phyloP scores from a whole-genome alignment of 2,329 filamentous ascomycete species.

The Ophiostoma himal-ulmi region DNA sequence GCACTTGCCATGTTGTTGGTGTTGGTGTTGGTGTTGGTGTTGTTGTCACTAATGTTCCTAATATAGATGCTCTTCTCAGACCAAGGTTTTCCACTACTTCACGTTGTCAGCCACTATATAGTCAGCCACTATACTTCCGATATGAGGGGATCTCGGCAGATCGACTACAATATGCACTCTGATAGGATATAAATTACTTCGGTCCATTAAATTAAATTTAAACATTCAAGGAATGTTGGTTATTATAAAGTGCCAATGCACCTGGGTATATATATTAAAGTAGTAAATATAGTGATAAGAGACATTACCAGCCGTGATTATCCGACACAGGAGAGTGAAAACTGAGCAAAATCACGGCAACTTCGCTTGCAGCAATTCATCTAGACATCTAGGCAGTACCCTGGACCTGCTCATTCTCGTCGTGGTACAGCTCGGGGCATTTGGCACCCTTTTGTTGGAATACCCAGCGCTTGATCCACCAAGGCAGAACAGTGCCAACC shows the following conservation, averaged over 20 bases:
- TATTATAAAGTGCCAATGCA: not conserved
- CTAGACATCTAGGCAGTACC: not conserved
- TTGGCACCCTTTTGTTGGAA: conserved; percentile 14
- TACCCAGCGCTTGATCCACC: conserved; percentile 23
- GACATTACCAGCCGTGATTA: not conserved
- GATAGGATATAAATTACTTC: not conserved
- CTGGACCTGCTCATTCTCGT: not conserved
- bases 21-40: not conserved
- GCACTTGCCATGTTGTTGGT: not conserved
- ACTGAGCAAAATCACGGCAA: not conserved
- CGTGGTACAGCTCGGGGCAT: conserved; percentile 23
- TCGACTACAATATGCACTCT: not conserved
- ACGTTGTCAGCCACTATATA: not conserved
- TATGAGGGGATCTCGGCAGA: not conserved
- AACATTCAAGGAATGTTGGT: not conserved
- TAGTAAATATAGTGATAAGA: not conserved
- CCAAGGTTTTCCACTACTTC: not conserved
- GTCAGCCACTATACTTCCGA: not conserved
- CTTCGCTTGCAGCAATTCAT: not conserved
- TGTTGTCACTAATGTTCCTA: not conserved
- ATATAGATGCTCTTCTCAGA: not conserved
- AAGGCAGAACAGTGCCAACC: conserved; percentile 31
- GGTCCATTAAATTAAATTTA: not conserved
- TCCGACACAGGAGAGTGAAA: not conserved
- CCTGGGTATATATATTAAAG: not conserved